Percentiles rank a stretch among this genome's conserved stretches.
These are phyloP conservation scores for Podospora appendiculata DNA, from an alignment of 495 filamentous ascomycete genomes.

Conservation along the genomic window DNA sequence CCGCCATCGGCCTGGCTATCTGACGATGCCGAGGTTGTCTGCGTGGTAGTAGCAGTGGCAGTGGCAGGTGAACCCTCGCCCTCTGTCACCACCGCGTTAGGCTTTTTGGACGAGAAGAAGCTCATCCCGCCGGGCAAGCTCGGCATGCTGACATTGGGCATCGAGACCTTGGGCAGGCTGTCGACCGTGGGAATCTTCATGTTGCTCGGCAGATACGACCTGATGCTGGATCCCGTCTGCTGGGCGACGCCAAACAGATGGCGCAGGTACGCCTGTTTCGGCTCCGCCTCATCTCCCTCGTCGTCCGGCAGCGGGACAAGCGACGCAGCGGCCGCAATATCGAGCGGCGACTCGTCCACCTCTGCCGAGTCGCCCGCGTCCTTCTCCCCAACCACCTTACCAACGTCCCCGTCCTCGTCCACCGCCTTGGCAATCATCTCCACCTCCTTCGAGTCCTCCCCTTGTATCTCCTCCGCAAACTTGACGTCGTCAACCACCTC, in stretches of 20 bases:
- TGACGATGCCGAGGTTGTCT: no score
- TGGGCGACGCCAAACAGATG: conserved; percentile 40
- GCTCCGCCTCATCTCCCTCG: conserved; percentile 6
- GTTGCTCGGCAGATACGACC: conserved; percentile 34
- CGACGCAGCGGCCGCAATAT: conserved; percentile 38
- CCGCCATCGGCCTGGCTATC: no score
- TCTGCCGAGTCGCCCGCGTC: background rate
- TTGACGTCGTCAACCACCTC: conserved; percentile 34
- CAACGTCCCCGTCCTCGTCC: conserved; percentile 13
- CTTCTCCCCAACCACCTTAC: background rate
- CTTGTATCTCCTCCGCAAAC: conserved; percentile 21
- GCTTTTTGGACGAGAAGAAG: conserved; percentile 5
- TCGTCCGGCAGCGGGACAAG: conserved; percentile 35
- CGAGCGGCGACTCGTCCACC: conserved; percentile 37
- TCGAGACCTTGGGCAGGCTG: conserved; percentile 18
- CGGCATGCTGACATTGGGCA: conserved; percentile 16
- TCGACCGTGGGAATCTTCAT: conserved; percentile 32
- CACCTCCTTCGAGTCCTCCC: conserved; percentile 22
- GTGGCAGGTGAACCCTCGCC: no score
- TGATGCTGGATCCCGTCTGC: conserved; percentile 29
- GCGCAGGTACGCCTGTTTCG: conserved; percentile 32
- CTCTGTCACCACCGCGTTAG: background rate
- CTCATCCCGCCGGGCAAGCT: conserved; percentile 13
- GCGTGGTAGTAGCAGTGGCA: no score
- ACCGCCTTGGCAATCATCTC: conserved; percentile 31